Evolutionary conservation across 2,329 filamentous ascomycete genomes (phyloP).

Genomic region (Blastomyces gilchristii): DNA sequence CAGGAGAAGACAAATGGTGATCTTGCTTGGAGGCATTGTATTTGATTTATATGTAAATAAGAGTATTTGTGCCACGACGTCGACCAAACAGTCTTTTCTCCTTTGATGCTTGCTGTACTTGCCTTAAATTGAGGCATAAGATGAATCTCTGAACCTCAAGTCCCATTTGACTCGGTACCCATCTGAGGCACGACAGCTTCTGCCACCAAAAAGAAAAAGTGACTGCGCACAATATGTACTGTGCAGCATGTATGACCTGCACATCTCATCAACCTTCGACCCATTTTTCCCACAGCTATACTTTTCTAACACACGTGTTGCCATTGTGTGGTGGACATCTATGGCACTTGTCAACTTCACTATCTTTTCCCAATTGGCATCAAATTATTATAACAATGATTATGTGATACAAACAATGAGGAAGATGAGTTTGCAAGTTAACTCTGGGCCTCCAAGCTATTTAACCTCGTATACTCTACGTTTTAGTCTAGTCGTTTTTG

Average conservation of each 20-base stretch:
- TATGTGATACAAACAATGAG: background rate
- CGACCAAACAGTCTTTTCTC: slow-evolving; percentile 15
- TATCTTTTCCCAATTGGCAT: background rate
- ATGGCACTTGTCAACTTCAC: background rate
- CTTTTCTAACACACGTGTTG: background rate
- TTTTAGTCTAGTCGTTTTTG: background rate
- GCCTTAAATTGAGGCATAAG: slow-evolving; percentile 3
- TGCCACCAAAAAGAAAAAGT: background rate
- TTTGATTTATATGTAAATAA: slow-evolving; percentile 25
- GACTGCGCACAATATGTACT: background rate
- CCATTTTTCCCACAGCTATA: background rate
- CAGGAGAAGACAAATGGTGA: slow-evolving; percentile 19
- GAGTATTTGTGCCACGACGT: slow-evolving; percentile 25
- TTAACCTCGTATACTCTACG: background rate
- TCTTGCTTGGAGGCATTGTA: background rate
- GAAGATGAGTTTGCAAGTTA: background rate
- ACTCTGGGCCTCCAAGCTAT: background rate
- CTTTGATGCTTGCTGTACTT: slow-evolving; percentile 12
- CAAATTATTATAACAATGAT: background rate
- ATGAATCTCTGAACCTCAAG: background rate
- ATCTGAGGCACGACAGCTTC: background rate
- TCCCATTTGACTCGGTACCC: background rate
- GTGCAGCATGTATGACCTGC: background rate
- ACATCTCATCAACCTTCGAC: background rate
- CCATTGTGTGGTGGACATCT: background rate